These are phyloP conservation scores for Candida xyloterini DNA, from an alignment of 805 yeast genomes.

Conservation along the genomic window DNA sequence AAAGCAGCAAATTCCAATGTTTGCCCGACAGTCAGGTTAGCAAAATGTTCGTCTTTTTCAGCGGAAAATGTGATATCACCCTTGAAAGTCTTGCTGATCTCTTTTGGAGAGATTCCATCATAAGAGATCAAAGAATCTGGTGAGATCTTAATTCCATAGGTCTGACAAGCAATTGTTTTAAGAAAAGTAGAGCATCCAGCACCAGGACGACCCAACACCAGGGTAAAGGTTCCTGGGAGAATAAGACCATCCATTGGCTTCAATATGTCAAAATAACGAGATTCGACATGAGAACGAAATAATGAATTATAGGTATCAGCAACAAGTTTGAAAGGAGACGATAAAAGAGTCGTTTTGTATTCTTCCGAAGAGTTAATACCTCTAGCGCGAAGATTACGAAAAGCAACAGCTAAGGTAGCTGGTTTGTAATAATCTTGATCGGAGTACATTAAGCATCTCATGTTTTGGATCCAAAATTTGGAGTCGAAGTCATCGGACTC, in stretches of 20 bases:
- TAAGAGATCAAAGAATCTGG: conserved; percentile 45
- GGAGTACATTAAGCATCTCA: conserved; percentile 44
- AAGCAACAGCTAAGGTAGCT: conserved; percentile 52
- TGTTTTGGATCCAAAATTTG: conserved; percentile 59
- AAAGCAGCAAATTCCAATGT: conserved; percentile 61
- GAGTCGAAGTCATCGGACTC: conserved; percentile 50
- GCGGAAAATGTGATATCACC: conserved; percentile 71
- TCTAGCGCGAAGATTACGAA: conserved; percentile 51
- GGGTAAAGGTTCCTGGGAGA: conserved; percentile 60
- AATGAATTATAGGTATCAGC: conserved; percentile 13
- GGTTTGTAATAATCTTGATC: conserved; percentile 66
- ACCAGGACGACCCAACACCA: conserved; percentile 77
- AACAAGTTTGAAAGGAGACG: conserved; percentile 33
- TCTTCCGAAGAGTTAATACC: conserved; percentile 62
- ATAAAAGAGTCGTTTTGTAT: conserved; percentile 53
- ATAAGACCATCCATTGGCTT: conserved; percentile 62
- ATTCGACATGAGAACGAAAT: conserved; percentile 15
- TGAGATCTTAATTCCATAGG: conserved; percentile 55
- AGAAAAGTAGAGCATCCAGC: conserved; percentile 69
- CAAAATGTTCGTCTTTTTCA: conserved; percentile 64
- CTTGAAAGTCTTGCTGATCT: conserved; percentile 48
- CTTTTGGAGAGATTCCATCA: conserved; percentile 50
- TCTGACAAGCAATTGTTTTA: conserved; percentile 54
- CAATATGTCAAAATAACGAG: conserved; percentile 45
- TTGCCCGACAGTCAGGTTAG: conserved; percentile 61